A percentile compares a stretch with the other conserved stretches of the same genome.
Evolutionary conservation across 345 rosid species (phyloP).

Genomic region (Rhizophora mangle): DNA sequence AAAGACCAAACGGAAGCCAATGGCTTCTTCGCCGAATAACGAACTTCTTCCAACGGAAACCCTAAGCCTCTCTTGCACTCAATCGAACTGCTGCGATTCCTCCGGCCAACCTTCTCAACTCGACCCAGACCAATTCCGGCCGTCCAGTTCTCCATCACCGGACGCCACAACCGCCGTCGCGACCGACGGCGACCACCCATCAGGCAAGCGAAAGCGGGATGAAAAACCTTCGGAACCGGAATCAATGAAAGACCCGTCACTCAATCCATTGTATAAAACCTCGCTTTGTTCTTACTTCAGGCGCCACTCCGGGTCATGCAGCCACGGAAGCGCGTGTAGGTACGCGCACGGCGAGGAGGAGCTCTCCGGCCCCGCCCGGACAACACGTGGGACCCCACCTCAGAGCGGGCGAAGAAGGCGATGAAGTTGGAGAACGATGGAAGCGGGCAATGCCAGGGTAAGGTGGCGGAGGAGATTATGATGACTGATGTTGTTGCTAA

Average conservation of each 20-base stretch:
- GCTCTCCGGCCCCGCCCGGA: constrained; percentile 79
- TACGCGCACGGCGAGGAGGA: constrained; percentile 90
- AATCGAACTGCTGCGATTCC: constrained; percentile 22
- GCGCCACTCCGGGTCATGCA: constrained; percentile 49
- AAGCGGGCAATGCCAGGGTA: constrained; percentile 15
- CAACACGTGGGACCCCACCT: constrained; percentile 93
- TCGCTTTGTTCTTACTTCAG: constrained; percentile 89
- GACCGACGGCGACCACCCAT: constrained; percentile 4
- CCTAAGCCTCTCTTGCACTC: constrained; percentile 17
- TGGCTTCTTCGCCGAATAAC: constrained; percentile 45
- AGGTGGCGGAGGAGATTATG: constrained; percentile 39
- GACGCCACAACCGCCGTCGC: constrained; percentile 15
- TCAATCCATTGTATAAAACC: constrained; percentile 56
- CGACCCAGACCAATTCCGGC: constrained; percentile 6
- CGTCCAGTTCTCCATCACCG: constrained; percentile 25
- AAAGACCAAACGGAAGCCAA: background rate
- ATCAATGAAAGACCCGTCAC: constrained; percentile 22
- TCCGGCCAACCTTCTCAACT: background rate
- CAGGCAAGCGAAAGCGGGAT: constrained; percentile 70
- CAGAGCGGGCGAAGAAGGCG: constrained; percentile 72
- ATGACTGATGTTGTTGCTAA: constrained; percentile 54
- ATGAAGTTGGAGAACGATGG: constrained; percentile 29
- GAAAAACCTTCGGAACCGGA: background rate
- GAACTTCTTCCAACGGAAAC: constrained; percentile 31
- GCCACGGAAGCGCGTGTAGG: constrained; percentile 70